These are phyloP conservation scores for Auriscalpium orientale DNA, from an alignment of 768 basidiomycete genomes.

Conservation along the genomic window DNA sequence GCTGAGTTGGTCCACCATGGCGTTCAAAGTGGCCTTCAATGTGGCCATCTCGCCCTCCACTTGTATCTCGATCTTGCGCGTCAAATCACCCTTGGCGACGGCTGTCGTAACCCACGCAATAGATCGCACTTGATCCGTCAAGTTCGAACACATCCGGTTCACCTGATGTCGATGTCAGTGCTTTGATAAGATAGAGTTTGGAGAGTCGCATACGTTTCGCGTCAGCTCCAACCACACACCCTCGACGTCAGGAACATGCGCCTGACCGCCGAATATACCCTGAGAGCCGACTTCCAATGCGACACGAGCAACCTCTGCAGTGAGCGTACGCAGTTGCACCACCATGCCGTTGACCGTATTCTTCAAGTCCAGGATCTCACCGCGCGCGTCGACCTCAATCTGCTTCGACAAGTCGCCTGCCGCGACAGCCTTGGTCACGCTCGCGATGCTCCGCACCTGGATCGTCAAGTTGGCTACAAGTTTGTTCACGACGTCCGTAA, in stretches of 20 bases:
- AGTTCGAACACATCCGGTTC: conserved; percentile 68
- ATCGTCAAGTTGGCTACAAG: conserved; percentile 63
- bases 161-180: conserved; percentile 32
- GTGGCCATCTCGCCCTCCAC: conserved; percentile 81
- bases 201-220: conserved; percentile 38
- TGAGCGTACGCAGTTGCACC: conserved; percentile 47
- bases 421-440: conserved; percentile 66
- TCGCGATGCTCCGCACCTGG: conserved; percentile 45
- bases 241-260: conserved; percentile 77
- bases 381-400: conserved; percentile 81
- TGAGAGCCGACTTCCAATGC: conserved; percentile 79
- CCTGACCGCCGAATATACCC: conserved; percentile 82
- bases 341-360: conserved; percentile 46
- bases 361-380: conserved; percentile 80
- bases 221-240: conserved; percentile 80
- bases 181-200: neutral
- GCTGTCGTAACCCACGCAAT: conserved; percentile 83
- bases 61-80: conserved; percentile 83
- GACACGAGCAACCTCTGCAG: conserved; percentile 75
- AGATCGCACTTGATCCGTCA: conserved; percentile 70
- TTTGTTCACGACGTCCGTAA: conserved; percentile 75
- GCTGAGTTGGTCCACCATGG: conserved; percentile 82
- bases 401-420: conserved; percentile 79
- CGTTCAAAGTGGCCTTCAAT: conserved; percentile 74
- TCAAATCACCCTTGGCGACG: conserved; percentile 84